A percentile compares a stretch with the other conserved stretches of the same genome.
Evolutionary conservation across 2,329 filamentous ascomycete species (phyloP).

Genomic region (Aspergillus pseudotamarii): DNA sequence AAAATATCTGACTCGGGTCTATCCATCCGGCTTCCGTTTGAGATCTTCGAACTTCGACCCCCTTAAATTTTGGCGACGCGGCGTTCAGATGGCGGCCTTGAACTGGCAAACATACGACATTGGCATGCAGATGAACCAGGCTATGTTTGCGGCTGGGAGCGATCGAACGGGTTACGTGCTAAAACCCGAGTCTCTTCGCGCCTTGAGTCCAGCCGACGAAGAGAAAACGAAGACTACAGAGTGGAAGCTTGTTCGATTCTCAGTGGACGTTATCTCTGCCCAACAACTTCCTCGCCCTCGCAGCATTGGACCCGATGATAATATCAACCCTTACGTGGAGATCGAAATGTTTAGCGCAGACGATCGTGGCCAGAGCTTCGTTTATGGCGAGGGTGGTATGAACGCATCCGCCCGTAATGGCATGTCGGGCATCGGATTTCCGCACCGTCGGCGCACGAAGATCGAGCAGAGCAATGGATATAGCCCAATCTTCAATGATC

Average conservation of each 20-base stretch:
- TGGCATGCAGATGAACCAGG: conserved; percentile 93
- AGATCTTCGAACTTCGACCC: conserved; percentile 94
- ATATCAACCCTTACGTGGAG: conserved; percentile 90
- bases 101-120: conserved; percentile 99
- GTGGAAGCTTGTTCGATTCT: conserved; percentile 81
- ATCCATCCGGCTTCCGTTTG: conserved; percentile 80
- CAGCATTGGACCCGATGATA: conserved; percentile 70
- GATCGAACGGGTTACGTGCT: conserved; percentile 91
- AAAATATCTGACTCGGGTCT: conserved; percentile 88
- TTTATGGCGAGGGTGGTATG: conserved; percentile 66
- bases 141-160: conserved; percentile 90
- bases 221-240: conserved; percentile 62
- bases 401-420: conserved; percentile 67
- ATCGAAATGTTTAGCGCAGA: conserved; percentile 94
- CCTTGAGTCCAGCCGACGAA: conserved; percentile 26
- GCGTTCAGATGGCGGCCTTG: conserved; percentile 95
- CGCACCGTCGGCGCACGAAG: conserved; percentile 76
- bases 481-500: conserved; percentile 83
- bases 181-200: conserved; percentile 82
- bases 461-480: conserved; percentile 88
- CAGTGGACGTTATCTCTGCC: conserved; percentile 86
- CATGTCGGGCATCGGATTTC: conserved; percentile 68
- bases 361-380: conserved; percentile 78
- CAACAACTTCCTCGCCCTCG: conserved; percentile 88
- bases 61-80: conserved; percentile 87